Conservation (phyloP, 139 green algal genomes). For the Tetratostichococcus sp. region DNA sequence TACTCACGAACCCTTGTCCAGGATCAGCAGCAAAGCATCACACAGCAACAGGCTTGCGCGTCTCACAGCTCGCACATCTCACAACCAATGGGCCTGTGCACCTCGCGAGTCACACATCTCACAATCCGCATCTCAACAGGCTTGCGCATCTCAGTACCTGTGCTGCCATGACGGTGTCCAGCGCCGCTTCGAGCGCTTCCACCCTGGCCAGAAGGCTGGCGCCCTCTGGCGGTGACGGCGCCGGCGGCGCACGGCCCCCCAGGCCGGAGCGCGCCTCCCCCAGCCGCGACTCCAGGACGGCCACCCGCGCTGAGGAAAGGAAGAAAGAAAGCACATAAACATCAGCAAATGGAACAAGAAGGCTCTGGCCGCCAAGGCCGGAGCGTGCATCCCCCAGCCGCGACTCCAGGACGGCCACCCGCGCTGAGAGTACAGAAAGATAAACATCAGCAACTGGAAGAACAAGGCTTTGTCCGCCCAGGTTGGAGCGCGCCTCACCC, state of each 20-base stretch:
- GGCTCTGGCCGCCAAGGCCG: slow-evolving; percentile 16
- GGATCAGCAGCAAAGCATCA: too few relatives aligned
- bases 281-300: slow-evolving; percentile 52
- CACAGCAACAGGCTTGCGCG: too few relatives aligned
- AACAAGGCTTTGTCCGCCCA: too few relatives aligned
- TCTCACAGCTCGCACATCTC: too few relatives aligned
- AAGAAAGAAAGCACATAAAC: not conserved
- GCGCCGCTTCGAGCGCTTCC: slow-evolving; percentile 31
- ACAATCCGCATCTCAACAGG: too few relatives aligned
- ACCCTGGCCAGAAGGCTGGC: slow-evolving; percentile 56
- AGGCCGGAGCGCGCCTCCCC: slow-evolving; percentile 31
- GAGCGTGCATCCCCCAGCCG: slow-evolving; percentile 36
- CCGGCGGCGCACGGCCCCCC: slow-evolving; percentile 21
- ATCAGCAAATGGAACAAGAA: too few relatives aligned
- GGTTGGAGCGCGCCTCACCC: slow-evolving; percentile 26
- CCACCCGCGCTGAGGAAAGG: slow-evolving; percentile 35
- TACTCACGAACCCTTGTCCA: too few relatives aligned
- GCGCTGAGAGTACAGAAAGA: slow-evolving; percentile 10
- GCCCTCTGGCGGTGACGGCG: slow-evolving; percentile 14
- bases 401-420: slow-evolving; percentile 55
- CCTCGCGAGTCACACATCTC: too few relatives aligned
- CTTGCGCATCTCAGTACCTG: slow-evolving; percentile 10
- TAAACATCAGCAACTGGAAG: too few relatives aligned
- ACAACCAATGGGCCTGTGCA: too few relatives aligned
- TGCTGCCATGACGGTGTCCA: slow-evolving; percentile 28